Conservation (phyloP, 768 basidiomycete species). For the Rhizopogon sp. region DNA sequence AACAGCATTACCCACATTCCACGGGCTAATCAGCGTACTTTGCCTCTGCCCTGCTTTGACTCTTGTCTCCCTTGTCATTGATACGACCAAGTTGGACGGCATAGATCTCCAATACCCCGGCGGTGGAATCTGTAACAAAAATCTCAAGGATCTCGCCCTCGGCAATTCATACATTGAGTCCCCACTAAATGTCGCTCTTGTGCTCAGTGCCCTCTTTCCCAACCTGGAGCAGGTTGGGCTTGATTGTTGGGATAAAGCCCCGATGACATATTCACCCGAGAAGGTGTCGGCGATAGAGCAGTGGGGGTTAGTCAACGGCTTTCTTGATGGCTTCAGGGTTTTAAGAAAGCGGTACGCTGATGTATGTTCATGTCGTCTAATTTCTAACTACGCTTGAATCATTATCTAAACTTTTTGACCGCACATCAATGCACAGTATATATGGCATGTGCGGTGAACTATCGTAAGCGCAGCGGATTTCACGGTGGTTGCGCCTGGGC, state of each 20-base stretch:
- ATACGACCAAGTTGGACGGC: constrained; percentile 1
- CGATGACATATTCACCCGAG: background rate
- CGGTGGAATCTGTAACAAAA: background rate
- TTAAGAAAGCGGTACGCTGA: background rate
- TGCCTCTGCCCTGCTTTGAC: constrained; percentile 9
- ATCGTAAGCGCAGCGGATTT: constrained; percentile 41
- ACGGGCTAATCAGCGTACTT: constrained; percentile 6
- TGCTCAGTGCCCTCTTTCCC: constrained; percentile 15
- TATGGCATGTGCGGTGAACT: too few relatives aligned
- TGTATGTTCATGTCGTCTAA: background rate
- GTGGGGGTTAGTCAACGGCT: background rate
- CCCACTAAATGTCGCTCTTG: constrained; percentile 8
- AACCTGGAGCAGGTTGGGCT: constrained; percentile 12
- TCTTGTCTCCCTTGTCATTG: constrained; percentile 16
- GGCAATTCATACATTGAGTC: constrained; percentile 14
- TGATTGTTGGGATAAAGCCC: constrained; percentile 16
- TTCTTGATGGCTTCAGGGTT: background rate
- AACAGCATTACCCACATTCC: constrained; percentile 5
- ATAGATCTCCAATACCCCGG: background rate
- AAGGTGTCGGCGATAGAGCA: background rate
- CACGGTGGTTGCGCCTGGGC: constrained; percentile 77
- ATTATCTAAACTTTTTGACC: too few relatives aligned
- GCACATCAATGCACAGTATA: too few relatives aligned
- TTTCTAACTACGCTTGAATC: too few relatives aligned
- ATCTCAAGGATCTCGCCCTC: constrained; percentile 5